Conservation (phyloP, 2,329 filamentous ascomycete genomes). For the Fusarium oxysporum region DNA sequence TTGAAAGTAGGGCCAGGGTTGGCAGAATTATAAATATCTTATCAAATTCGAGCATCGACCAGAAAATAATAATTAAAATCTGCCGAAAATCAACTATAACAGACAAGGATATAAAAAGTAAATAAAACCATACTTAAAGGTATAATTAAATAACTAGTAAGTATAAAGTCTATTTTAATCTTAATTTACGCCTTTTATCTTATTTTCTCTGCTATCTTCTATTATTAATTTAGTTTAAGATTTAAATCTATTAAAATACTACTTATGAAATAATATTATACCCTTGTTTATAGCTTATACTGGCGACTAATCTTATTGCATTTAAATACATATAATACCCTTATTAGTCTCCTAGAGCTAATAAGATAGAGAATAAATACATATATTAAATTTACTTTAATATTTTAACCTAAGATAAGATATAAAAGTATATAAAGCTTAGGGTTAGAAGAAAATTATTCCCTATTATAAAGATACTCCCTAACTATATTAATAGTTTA, state of each 20-base stretch:
- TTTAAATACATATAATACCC: too few relatives aligned
- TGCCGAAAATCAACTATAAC: background rate
- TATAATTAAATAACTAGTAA: background rate
- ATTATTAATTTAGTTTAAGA: background rate
- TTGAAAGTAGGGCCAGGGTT: background rate
- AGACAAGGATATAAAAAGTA: background rate
- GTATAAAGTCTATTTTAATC: background rate
- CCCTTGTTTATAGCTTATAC: too few relatives aligned
- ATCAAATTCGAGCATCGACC: background rate
- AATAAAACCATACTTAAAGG: background rate
- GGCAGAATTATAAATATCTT: background rate
- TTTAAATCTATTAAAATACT: background rate
- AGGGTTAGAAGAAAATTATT: too few relatives aligned
- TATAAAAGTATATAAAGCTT: too few relatives aligned
- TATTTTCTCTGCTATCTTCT: background rate
- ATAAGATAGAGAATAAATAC: too few relatives aligned
- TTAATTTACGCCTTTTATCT: background rate
- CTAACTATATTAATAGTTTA: too few relatives aligned
- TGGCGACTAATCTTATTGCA: too few relatives aligned
- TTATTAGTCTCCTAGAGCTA: too few relatives aligned
- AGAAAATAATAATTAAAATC: background rate
- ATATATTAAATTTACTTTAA: too few relatives aligned
- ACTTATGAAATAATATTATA: background rate
- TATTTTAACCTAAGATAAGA: too few relatives aligned
- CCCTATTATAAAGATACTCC: too few relatives aligned